phyloP scores from a whole-genome alignment of 257 asterid genomes.

The Ilex asprella region DNA sequence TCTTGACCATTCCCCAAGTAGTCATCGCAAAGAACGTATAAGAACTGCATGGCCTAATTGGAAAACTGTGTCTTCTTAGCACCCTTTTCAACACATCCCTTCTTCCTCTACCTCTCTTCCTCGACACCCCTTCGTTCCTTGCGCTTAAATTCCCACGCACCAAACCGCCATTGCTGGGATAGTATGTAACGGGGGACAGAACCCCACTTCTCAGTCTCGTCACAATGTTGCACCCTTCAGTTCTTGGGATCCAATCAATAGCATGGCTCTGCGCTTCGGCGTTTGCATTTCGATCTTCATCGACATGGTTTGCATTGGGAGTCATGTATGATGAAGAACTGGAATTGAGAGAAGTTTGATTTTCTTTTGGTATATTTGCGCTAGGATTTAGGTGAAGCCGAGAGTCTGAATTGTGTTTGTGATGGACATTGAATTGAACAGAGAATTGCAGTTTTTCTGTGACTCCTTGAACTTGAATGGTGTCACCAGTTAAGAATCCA shows the following conservation, averaged over 20 bases:
- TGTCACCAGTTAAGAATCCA: conserved; percentile 25
- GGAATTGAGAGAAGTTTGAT: conserved; percentile 3
- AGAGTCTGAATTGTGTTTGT: conserved; percentile 3
- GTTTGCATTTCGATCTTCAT: background rate
- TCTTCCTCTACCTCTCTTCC: background rate
- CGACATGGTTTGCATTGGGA: conserved; percentile 17
- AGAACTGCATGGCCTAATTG: conserved; percentile 26
- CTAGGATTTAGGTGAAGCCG: conserved; percentile 2
- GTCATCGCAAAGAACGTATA: conserved; percentile 23
- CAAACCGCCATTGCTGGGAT: no score
- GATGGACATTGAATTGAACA: conserved; percentile 25
- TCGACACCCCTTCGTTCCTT: background rate
- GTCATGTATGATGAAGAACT: conserved; percentile 11
- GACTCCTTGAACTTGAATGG: conserved; percentile 30
- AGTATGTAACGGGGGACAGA: conserved; percentile 11
- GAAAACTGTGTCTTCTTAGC: conserved; percentile 21
- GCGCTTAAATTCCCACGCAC: no score
- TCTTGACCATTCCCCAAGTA: conserved; percentile 4
- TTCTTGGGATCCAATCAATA: no score
- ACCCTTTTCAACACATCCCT: conserved; percentile 17
- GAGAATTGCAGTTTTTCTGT: conserved; percentile 33
- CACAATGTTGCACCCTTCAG: conserved; percentile 2
- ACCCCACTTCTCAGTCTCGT: conserved; percentile 39
- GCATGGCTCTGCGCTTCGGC: no score
- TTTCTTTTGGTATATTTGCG: conserved; percentile 5